These are phyloP conservation scores for Solanum arcanum DNA, from an alignment of 257 asterid genomes.

Conservation along the genomic window DNA sequence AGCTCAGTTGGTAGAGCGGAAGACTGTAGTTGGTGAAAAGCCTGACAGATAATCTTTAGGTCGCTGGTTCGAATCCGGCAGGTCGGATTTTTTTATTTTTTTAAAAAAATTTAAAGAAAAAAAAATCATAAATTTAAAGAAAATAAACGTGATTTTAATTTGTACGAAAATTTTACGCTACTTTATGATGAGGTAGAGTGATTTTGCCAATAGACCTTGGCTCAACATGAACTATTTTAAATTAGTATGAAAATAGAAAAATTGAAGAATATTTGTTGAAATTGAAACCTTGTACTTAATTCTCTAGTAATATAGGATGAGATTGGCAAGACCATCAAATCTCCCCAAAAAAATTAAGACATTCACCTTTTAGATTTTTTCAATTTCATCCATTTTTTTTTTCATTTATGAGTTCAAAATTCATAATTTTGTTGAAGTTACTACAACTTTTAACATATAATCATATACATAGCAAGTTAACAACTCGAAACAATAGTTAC, in stretches of 20 bases:
- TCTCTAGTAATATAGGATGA: not conserved
- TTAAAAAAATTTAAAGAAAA: too few relatives aligned
- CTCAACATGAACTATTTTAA: not conserved
- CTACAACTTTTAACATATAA: too few relatives aligned
- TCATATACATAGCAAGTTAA: not conserved
- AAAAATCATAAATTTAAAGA: too few relatives aligned
- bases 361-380: not conserved
- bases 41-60: conserved; percentile 7
- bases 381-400: not conserved
- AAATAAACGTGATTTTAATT: not conserved
- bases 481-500: not conserved
- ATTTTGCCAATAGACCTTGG: not conserved
- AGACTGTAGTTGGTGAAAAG: not conserved
- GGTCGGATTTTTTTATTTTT: conserved; percentile 7
- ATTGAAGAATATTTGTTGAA: not conserved
- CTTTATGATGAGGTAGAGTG: not conserved
- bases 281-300: not conserved
- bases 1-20: conserved; percentile 6
- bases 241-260: not conserved
- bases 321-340: not conserved
- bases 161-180: not conserved
- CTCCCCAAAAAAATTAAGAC: not conserved
- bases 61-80: conserved; percentile 27
- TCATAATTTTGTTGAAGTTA: too few relatives aligned
- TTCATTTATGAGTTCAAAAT: too few relatives aligned